These are phyloP conservation scores for Tetratostichococcus sp. DNA, from an alignment of 139 green algal species.

Conservation along the genomic window DNA sequence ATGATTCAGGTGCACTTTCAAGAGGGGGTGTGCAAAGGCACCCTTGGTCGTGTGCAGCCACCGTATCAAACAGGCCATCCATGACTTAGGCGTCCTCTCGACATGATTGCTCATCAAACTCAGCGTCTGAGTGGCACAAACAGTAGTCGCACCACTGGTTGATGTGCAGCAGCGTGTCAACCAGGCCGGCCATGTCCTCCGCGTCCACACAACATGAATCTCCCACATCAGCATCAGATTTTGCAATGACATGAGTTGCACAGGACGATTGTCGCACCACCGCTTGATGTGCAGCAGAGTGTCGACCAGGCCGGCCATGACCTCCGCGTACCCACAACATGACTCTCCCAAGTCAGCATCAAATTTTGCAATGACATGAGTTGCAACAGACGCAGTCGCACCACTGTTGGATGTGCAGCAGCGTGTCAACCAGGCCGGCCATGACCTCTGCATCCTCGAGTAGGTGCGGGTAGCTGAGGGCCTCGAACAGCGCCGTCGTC, in stretches of 20 bases:
- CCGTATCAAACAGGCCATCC: constrained; percentile 10
- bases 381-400: background rate
- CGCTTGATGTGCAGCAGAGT: constrained; percentile 22
- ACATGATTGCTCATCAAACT: too few relatives aligned
- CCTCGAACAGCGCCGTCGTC: constrained; percentile 31
- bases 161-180: constrained; percentile 20
- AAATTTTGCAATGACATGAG: too few relatives aligned
- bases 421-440: constrained; percentile 11
- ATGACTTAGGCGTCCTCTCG: constrained; percentile 21
- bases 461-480: constrained; percentile 18
- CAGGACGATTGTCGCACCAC: background rate
- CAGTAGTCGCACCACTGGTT: background rate
- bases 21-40: too few relatives aligned
- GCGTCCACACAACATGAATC: too few relatives aligned
- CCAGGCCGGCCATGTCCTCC: constrained; percentile 19
- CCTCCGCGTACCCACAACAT: too few relatives aligned
- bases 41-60: constrained; percentile 22
- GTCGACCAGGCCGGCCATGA: constrained; percentile 16
- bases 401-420: constrained; percentile 20
- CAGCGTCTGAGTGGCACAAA: background rate
- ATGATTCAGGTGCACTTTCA: too few relatives aligned
- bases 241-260: too few relatives aligned
- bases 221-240: too few relatives aligned
- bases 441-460: constrained; percentile 26
- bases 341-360: too few relatives aligned